Evolutionary conservation across 306 rosid genomes (phyloP), one percentile per base, ranked within the genome.

Genomic region (Ceratonia siliqua): DNA sequence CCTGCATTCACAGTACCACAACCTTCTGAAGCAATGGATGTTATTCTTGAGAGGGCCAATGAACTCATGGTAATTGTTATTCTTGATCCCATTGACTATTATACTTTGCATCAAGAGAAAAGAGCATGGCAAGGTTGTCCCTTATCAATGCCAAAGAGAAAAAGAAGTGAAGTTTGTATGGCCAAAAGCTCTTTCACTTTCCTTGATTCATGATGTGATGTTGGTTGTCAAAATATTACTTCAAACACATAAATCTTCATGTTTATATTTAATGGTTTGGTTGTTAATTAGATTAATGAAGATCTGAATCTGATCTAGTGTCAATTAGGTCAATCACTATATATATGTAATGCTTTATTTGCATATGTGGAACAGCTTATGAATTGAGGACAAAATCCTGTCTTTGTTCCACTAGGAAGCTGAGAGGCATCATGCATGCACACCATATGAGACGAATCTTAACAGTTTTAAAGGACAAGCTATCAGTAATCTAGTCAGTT

Each of bases 1-100:
- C 97, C 97, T 62, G 92, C 97, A 50, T 91, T 89, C 86, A 79
- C 89, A 38, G 92, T 87, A 64, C 83, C 88, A 20, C 97, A 91
- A 76, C 90, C 83, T 84, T 63, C 88, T 28, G 97, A 91, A 81
- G 97, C 97, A 72, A 89, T 91, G 97, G 86, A 80, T 75, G 92
- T 81, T 54, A 85, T 91, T 75, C 76, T 75, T 74, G 83, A 85
- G 71, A 86, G 72, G 79, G 97, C 94, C 42, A 59, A 21, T 55
- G 85, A 86, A 70, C 78, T 85, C 32, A 75, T 24, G 90, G 97
- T 91, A 89, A 83, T 79, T 41, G 62, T 76, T 72, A 65, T 79
- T 72, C 78, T 64, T 42, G 53, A 42, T 75, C 46, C 67, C 41
- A 48, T 57, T 22, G 32, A 38, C 72, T 71, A 30, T 36, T 17